These are phyloP conservation scores for Draba incana DNA, from an alignment of 345 rosid genomes.

Conservation along the genomic window DNA sequence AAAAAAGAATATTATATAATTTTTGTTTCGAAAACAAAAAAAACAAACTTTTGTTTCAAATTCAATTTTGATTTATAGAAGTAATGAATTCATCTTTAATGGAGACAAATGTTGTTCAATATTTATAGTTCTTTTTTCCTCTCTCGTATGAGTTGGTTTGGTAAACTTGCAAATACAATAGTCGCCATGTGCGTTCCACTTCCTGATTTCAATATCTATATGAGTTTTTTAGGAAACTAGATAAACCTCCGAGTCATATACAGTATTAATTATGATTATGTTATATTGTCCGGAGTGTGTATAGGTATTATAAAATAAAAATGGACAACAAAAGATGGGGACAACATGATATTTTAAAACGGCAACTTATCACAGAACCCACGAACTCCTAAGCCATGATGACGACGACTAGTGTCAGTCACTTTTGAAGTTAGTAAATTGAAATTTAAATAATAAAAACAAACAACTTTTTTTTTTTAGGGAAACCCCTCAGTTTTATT, in stretches of 20 bases:
- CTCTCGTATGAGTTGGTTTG: constrained; percentile 4
- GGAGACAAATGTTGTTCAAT: constrained; percentile 11
- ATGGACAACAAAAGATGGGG: constrained; percentile 31
- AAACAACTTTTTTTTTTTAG: too few relatives aligned
- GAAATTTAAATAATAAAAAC: too few relatives aligned
- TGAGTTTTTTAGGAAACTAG: constrained; percentile 4
- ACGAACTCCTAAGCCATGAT: constrained; percentile 30
- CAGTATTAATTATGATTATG: constrained; percentile 7
- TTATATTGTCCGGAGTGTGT: constrained; percentile 3
- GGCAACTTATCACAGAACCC: constrained; percentile 35
- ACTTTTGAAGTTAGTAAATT: background rate
- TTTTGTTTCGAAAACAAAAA: too few relatives aligned
- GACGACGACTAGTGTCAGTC: constrained; percentile 33
- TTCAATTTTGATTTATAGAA: background rate
- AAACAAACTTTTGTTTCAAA: too few relatives aligned
- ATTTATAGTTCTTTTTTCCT: background rate
- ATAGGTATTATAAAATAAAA: background rate
- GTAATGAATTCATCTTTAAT: background rate
- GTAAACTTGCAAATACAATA: constrained; percentile 13
- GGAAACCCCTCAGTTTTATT: too few relatives aligned
- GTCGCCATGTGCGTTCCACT: constrained; percentile 31
- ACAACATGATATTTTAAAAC: constrained; percentile 33
- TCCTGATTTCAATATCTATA: background rate
- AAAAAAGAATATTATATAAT: too few relatives aligned
- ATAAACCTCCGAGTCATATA: constrained; percentile 7